Base-by-base conservation (phyloP, 202 grass and related monocot genomes). In the Alloteropsis angusta region DNA sequence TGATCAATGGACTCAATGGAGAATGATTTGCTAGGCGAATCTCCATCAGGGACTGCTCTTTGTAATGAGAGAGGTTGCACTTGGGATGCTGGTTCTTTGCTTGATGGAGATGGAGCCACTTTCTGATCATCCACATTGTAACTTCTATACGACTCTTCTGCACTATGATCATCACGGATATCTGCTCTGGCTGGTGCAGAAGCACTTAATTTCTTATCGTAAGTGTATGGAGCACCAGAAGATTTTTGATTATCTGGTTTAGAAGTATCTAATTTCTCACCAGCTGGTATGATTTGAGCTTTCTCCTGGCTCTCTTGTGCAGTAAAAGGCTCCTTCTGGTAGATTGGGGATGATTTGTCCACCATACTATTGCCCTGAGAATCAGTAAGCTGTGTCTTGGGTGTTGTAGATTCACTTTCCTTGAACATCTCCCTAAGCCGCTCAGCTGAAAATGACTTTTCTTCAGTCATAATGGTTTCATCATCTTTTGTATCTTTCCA, bases 1-100 rank as follows among this genome's bases (percentile, higher is more conserved):
- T 85, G 49, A 57, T 74, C 83, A 85, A 84, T 61, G 73, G 53
- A 22, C 28, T 77, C 82, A 84, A 85, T 67, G 76, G 49, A 50
- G 53, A 35, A 68, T 30, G 8, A 10, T 79, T 73, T 77, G 32
- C 16, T 77, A 70, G 82, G 49, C 22, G 38, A 16, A 71, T 78
- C 76, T 57, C 52, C 39, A 74, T 74, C 76, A 80, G 41, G 50
- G 72, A 54, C 50, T 80, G 50, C 71, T 58, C 47, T 34, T 45
- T 68, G 60, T 44, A 35, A 58, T 55, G 68, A 59, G 50, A 42
- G 30, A 67, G 17, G 60, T 74, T 80, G 68, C 7, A 67, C 69
- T 59, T 23, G 41, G 69, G 83, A 85, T 80, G 41, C 38, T 67
- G 76, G 41, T 41, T 46, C 83, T 80, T 47, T 71, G 60, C 21